These are phyloP conservation scores for Ascoidea tarda DNA, from an alignment of 805 yeast genomes.

Conservation along the genomic window DNA sequence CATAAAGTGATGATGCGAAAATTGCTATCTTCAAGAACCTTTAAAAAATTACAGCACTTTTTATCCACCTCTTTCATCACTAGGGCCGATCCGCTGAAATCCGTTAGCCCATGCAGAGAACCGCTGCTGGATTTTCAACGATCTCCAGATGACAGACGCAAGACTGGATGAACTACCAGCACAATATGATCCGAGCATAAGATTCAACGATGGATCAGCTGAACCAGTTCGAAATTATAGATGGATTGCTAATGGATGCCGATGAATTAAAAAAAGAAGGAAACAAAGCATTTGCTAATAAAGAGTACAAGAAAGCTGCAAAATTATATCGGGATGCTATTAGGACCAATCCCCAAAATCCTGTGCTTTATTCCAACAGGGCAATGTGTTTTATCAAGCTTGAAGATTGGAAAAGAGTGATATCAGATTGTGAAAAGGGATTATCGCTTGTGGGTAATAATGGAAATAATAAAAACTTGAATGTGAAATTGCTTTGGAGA, in stretches of 20 bases:
- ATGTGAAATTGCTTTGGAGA: slow-evolving; percentile 38
- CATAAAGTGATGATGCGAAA: too few relatives aligned
- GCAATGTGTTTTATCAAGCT: slow-evolving; percentile 52
- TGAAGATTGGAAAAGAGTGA: slow-evolving; percentile 32
- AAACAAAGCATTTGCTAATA: slow-evolving; percentile 32
- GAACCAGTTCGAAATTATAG: too few relatives aligned
- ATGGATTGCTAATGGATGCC: not conserved
- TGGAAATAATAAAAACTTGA: slow-evolving; percentile 18
- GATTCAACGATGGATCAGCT: too few relatives aligned
- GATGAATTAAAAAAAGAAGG: slow-evolving; percentile 21
- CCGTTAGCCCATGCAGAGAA: too few relatives aligned
- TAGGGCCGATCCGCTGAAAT: too few relatives aligned
- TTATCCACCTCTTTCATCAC: too few relatives aligned
- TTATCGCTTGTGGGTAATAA: slow-evolving; percentile 14
- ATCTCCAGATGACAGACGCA: too few relatives aligned
- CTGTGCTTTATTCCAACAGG: slow-evolving; percentile 51
- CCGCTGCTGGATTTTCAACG: too few relatives aligned
- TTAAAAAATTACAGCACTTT: too few relatives aligned
- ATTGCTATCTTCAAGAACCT: too few relatives aligned
- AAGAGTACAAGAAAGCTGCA: slow-evolving; percentile 36
- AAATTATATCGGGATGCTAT: slow-evolving; percentile 43
- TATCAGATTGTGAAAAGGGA: slow-evolving; percentile 36
- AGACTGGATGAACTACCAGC: too few relatives aligned
- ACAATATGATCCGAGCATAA: too few relatives aligned
- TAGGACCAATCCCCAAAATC: slow-evolving; percentile 28